phyloP scores from a whole-genome alignment of 2,329 filamentous ascomycete species.

The Penicillium italicum region DNA sequence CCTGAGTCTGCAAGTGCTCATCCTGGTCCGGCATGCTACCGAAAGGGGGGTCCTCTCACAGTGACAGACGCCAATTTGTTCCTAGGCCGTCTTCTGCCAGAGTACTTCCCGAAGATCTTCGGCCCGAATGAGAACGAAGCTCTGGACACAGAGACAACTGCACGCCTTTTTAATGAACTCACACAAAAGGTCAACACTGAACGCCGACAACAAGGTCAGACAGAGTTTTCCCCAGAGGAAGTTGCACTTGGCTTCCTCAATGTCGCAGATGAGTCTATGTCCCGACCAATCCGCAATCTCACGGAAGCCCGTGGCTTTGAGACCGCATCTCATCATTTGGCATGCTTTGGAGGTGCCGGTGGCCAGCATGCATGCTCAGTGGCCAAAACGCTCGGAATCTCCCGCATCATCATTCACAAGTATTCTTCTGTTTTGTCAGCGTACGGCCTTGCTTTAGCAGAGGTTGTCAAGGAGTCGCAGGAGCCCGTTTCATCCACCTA shows the following conservation, averaged over 20 bases:
- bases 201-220: conserved; percentile 41
- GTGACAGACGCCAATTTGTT: conserved; percentile 92
- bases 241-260: conserved; percentile 43
- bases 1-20: conserved; percentile 90
- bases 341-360: conserved; percentile 87
- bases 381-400: conserved; percentile 77
- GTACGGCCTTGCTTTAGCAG: conserved; percentile 88
- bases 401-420: conserved; percentile 79
- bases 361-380: conserved; percentile 92
- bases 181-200: conserved; percentile 76
- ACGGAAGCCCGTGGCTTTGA: conserved; percentile 92
- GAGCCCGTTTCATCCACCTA: conserved; percentile 54
- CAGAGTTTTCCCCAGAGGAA: conserved; percentile 66
- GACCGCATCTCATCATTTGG: conserved; percentile 82
- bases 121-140: conserved; percentile 83
- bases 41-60: conserved; percentile 83
- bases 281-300: conserved; percentile 76
- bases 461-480: conserved; percentile 88
- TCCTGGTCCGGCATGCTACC: conserved; percentile 86
- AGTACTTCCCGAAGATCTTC: conserved; percentile 96
- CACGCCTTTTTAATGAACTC: conserved; percentile 70
- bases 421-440: conserved; percentile 91
- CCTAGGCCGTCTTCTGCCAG: conserved; percentile 77
- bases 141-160: conserved; percentile 71
- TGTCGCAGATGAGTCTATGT: conserved; percentile 45